Conservation (phyloP, 495 filamentous ascomycete species). For the Sabuloglossum arenarium region DNA sequence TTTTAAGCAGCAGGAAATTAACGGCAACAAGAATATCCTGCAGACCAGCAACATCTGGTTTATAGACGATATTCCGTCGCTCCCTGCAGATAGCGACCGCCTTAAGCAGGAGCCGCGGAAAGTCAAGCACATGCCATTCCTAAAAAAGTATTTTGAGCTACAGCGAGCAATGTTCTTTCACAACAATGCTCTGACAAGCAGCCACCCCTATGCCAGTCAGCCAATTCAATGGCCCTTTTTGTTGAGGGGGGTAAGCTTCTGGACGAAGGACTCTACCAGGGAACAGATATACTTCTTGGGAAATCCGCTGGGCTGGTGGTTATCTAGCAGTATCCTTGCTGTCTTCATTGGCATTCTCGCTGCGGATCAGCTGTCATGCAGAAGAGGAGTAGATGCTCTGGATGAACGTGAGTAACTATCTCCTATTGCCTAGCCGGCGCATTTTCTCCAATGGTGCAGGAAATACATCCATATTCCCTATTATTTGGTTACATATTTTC, state of each 20-base stretch:
- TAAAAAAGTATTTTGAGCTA: slow-evolving; percentile 88
- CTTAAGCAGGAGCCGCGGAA: slow-evolving; percentile 49
- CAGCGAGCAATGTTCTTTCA: slow-evolving; percentile 98
- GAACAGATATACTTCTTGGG: slow-evolving; percentile 98
- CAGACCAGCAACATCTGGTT: slow-evolving; percentile 89
- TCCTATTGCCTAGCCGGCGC: no score
- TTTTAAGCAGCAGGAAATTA: slow-evolving; percentile 94
- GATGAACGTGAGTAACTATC: slow-evolving; percentile 59
- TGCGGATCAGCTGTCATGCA: slow-evolving; percentile 80
- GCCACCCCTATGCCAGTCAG: slow-evolving; percentile 83
- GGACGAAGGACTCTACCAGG: slow-evolving; percentile 90
- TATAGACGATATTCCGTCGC: slow-evolving; percentile 70
- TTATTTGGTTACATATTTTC: not conserved
- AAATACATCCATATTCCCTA: slow-evolving; percentile 1
- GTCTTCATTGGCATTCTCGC: slow-evolving; percentile 84
- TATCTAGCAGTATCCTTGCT: slow-evolving; percentile 73
- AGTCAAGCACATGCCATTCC: slow-evolving; percentile 66
- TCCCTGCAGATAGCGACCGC: slow-evolving; percentile 46
- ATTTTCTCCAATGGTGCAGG: not conserved
- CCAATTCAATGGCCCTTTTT: slow-evolving; percentile 98
- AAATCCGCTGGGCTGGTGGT: slow-evolving; percentile 96
- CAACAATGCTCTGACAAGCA: slow-evolving; percentile 92
- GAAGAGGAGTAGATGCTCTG: slow-evolving; percentile 80
- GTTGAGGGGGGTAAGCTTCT: slow-evolving; percentile 92
- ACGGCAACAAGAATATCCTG: slow-evolving; percentile 90